Conservation (phyloP, 129 eudicot species). For the Dittrichia graveolens region DNA sequence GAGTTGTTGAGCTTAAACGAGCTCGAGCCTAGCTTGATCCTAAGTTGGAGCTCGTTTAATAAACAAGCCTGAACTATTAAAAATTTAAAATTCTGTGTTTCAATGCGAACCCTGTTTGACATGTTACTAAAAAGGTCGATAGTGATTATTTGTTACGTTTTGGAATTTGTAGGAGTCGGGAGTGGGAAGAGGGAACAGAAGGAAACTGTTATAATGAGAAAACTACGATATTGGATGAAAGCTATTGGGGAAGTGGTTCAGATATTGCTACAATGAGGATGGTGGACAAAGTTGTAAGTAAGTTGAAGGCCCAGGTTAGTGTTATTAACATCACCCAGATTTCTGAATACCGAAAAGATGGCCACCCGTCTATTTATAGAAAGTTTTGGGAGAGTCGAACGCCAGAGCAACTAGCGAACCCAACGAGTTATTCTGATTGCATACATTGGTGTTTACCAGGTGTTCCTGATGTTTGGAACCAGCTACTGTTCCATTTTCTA, state of each 20-base stretch:
- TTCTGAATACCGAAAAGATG: slow-evolving; percentile 94
- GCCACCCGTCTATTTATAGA: slow-evolving; percentile 84
- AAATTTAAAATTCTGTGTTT: not conserved
- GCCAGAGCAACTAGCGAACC: slow-evolving; percentile 65
- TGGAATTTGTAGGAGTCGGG: slow-evolving; percentile 61
- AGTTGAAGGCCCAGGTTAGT: slow-evolving; percentile 66
- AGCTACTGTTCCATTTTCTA: slow-evolving; percentile 69
- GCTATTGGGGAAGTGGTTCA: slow-evolving; percentile 89
- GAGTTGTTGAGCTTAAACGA: too few species aligned
- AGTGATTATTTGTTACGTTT: not conserved
- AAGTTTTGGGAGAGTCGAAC: slow-evolving; percentile 83
- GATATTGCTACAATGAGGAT: slow-evolving; percentile 86
- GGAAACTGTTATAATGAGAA: slow-evolving; percentile 87
- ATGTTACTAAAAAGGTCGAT: not conserved
- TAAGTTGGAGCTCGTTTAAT: too few species aligned
- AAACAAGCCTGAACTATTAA: too few species aligned
- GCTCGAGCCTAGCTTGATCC: too few species aligned
- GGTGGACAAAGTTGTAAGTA: slow-evolving; percentile 57
- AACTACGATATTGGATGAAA: slow-evolving; percentile 51
- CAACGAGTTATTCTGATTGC: slow-evolving; percentile 83
- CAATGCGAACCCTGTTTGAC: not conserved
- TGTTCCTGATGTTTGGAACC: slow-evolving; percentile 93
- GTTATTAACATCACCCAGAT: slow-evolving; percentile 93
- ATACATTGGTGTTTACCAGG: slow-evolving; percentile 99
- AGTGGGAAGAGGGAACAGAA: slow-evolving; percentile 72